Base-by-base conservation (phyloP, 192 early-diverging fungal species). In the Podila clonocystis region DNA sequence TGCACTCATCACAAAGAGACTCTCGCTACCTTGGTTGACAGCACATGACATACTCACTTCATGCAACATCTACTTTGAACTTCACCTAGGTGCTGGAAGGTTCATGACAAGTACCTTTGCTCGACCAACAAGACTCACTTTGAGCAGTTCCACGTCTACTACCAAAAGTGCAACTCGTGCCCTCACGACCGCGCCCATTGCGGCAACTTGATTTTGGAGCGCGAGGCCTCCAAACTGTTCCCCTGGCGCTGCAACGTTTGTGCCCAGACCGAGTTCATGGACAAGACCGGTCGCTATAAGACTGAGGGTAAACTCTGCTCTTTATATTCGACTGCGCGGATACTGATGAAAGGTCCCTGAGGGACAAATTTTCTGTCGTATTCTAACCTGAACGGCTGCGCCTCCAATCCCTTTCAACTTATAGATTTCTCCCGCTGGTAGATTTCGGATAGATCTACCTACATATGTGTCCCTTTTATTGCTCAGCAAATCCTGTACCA, bases 151-250 rank as follows among this genome's bases (percentile, higher is more conserved):
- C 77, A 80, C 36, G 77, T 80, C 50, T 80, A 80, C 49, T 80
- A 80, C 49, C 77, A 80, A 68, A 80, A 80, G 62, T 80, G 77
- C 70, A 80, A 80, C 49, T 80, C 77, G 58, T 80, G 77, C 26
- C 77, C 77, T 9, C 77, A 80, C 62, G 77, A 80, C 45, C 77
- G 77, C 19, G 77, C 70, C 20, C 77, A 80, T 67, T 80, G 77
- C 34, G 77, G 77, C 28, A 80, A 58, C 49, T n/a, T 80, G 62
- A 80, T 80, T 58, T 48, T 80, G 22, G 77, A 80, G 41, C 58
- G 77, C 9, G 77, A 80, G 29, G 77, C 77, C 24, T 80, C 77
- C 15, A 80, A 80, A 7, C 70, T 80, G 12, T 80, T 80, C 38
- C 77, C 77, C 26, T 80, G 77, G 77, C 20, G 77, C 9, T 80